Percentiles rank a stretch among this genome's conserved stretches.
phyloP scores from a whole-genome alignment of 2,329 filamentous ascomycete species.

The Venturia oleaginea region DNA sequence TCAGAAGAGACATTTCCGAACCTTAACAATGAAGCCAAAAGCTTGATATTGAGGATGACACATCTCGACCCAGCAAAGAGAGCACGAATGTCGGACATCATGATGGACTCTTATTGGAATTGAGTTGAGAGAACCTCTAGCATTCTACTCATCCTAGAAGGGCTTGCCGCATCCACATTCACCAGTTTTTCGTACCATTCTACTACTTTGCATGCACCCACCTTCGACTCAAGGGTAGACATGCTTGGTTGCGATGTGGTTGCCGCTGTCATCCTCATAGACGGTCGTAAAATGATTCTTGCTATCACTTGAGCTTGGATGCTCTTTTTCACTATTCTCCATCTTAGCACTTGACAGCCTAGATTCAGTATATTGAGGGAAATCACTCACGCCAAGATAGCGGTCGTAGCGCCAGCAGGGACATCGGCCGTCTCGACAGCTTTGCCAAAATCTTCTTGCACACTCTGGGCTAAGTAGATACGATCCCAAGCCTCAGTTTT shows the following conservation, averaged over 20 bases:
- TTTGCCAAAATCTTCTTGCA: constrained; percentile 13
- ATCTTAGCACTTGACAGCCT: constrained; percentile 7
- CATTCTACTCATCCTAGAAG: neutral
- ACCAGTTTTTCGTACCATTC: neutral
- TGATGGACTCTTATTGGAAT: neutral
- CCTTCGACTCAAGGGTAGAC: constrained; percentile 6
- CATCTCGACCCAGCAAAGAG: constrained; percentile 22
- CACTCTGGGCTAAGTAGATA: constrained; percentile 6
- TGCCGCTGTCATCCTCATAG: constrained; percentile 11
- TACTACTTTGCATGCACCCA: neutral
- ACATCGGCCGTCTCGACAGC: constrained; percentile 12
- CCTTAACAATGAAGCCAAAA: constrained; percentile 17
- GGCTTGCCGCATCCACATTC: constrained; percentile 9
- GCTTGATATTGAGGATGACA: constrained; percentile 29
- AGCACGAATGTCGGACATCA: neutral
- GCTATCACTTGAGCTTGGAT: constrained; percentile 11
- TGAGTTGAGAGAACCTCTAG: neutral
- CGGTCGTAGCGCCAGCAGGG: constrained; percentile 12
- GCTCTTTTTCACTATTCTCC: constrained; percentile 6
- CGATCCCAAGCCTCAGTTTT: constrained; percentile 12
- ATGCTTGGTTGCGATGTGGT: constrained; percentile 11
- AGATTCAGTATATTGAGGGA: neutral
- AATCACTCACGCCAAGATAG: constrained; percentile 13
- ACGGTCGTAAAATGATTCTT: constrained; percentile 7
- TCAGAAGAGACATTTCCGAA: neutral